phyloP scores from a whole-genome alignment of 345 rosid genomes.

The Linum usitatissimum region DNA sequence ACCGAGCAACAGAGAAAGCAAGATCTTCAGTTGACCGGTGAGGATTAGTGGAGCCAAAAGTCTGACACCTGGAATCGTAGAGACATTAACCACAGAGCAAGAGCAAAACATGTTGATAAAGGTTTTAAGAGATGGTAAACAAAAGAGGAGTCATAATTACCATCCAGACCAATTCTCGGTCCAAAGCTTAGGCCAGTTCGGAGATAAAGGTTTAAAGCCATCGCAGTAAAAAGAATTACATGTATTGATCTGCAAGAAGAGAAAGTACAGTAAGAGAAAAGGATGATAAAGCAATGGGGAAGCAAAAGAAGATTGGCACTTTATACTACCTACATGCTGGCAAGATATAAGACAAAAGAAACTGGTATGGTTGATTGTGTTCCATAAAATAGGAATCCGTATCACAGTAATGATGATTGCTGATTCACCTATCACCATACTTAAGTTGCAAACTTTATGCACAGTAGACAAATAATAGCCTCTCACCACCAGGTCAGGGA shows the following conservation, averaged over 20 bases:
- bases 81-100: not conserved
- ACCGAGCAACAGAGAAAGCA: constrained; percentile 11
- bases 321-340: not conserved
- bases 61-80: not conserved
- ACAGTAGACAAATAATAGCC: not conserved
- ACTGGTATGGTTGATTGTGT: constrained; percentile 69
- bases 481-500: not conserved
- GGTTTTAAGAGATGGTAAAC: too few species aligned
- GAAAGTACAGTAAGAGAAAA: not conserved
- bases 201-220: not conserved
- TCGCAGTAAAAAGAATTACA: constrained; percentile 1
- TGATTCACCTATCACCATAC: not conserved
- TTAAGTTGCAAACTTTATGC: not conserved
- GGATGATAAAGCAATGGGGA: not conserved
- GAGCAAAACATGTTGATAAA: not conserved
- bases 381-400: constrained; percentile 1
- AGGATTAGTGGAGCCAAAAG: not conserved
- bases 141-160: not conserved
- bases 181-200: constrained; percentile 11
- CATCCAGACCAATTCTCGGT: constrained; percentile 22
- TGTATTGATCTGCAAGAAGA: constrained; percentile 1
- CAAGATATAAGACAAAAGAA: not conserved
- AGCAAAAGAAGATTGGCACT: not conserved
- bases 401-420: not conserved
- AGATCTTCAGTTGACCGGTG: constrained; percentile 6